Evolutionary conservation across 192 early-diverging fungal genomes (phyloP), one percentile per base, ranked within the genome.

Genomic region (Anaeromyces robustus): DNA sequence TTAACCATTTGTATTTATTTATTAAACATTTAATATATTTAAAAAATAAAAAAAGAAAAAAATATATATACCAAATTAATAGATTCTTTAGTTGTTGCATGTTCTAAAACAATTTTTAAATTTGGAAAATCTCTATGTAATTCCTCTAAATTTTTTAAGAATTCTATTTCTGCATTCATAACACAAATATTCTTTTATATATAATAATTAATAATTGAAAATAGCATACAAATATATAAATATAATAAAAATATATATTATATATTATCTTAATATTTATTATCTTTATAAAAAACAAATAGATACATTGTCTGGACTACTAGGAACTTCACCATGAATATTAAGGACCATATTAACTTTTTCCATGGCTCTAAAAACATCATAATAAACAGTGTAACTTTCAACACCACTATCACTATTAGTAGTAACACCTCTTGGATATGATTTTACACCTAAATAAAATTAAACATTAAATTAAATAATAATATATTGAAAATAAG

Each of bases 371-470:
- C 90, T 81, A 87, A 99, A 99, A 26, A 98, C 94, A 78, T 89
- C 90, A 82, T 99, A 99, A 86, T 97, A 99, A 19, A 84, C 80
- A 37, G 92, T 89, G 84, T 96, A 96, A 83, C 87, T 89, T 84
- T 96, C 95, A 79, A 99, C 97, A 68, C 97, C 97, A 79, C 91
- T 90, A 80, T 98, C 96, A 82, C 93, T 94, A 91, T 99, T 98
- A 59, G 97, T 99, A 0, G 97, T 99, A 19, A 99, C 97, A 30
- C 97, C 97, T 31, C 95, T 92, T 29, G 96, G 95, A 84, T 96
- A 97, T 34, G 94, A 94, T 85, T 96, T 96, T 31, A 97, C 95
- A 77, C 94, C 96, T 87, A 81, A 68, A 79, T 29, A 4, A 78
- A 13, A 29, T 39, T 26, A 29, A 81, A 77, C 0, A 77, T 22